Conservation (phyloP, 345 rosid genomes). For the Cardamine resedifolia region DNA sequence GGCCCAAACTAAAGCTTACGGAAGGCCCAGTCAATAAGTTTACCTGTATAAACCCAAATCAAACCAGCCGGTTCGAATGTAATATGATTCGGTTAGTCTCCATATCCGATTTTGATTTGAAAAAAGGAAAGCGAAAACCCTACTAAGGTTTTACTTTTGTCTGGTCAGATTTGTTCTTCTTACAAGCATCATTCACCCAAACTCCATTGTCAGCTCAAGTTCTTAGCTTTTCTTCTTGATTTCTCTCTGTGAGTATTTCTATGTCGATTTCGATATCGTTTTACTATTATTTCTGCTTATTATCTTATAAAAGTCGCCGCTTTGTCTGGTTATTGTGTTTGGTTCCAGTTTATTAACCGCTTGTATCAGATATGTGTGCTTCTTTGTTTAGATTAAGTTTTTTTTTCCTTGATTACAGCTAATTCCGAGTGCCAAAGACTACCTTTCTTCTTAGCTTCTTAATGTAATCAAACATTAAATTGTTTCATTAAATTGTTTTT, state of each 20-base stretch:
- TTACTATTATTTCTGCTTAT: not conserved
- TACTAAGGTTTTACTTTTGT: slow-evolving; percentile 10
- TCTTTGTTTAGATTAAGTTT: not conserved
- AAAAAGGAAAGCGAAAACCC: slow-evolving; percentile 33
- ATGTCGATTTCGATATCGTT: not conserved
- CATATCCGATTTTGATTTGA: not conserved
- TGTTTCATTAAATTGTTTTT: not conserved
- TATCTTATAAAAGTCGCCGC: not conserved
- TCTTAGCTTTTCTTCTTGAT: slow-evolving; percentile 10
- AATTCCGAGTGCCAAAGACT: not conserved
- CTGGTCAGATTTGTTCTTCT: slow-evolving; percentile 26
- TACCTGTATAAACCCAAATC: not conserved
- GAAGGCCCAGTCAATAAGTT: not conserved
- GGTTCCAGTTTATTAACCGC: not conserved
- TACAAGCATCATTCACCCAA: not conserved
- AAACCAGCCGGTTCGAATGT: not conserved
- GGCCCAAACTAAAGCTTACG: slow-evolving; percentile 10
- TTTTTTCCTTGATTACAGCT: not conserved
- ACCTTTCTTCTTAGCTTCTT: not conserved
- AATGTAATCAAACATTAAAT: not conserved
- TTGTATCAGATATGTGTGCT: slow-evolving; percentile 11
- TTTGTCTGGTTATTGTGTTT: slow-evolving; percentile 9
- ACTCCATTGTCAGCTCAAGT: slow-evolving; percentile 26
- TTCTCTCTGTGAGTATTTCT: slow-evolving; percentile 14
- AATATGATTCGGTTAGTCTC: not conserved